Evolutionary conservation across 495 filamentous ascomycete species (phyloP).

Genomic region (Penicillium atrosanguineum): DNA sequence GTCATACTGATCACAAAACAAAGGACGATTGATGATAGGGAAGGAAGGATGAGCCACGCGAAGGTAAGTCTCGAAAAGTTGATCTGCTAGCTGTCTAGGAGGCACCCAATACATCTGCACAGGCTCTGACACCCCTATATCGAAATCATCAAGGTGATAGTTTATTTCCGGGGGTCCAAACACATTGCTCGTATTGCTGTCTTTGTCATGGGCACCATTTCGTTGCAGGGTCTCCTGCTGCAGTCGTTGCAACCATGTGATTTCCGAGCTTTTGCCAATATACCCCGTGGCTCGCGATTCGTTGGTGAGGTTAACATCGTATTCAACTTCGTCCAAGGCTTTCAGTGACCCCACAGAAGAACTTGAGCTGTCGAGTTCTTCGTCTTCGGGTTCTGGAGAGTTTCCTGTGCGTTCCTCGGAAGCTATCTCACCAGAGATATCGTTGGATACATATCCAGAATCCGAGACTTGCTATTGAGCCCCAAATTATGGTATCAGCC

Average conservation of each 20-base stretch:
- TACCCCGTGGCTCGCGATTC: slow-evolving; percentile 50
- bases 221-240: slow-evolving; percentile 13
- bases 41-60: slow-evolving; percentile 52
- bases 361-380: slow-evolving; percentile 16
- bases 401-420: not conserved
- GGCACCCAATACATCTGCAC: slow-evolving; percentile 53
- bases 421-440: not conserved
- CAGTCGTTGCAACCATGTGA: slow-evolving; percentile 56
- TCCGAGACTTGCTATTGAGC: not conserved
- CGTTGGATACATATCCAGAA: not conserved
- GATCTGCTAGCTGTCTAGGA: slow-evolving; percentile 44
- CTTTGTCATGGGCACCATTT: not conserved
- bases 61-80: slow-evolving; percentile 53
- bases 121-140: slow-evolving; percentile 35
- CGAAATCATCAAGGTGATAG: slow-evolving; percentile 58
- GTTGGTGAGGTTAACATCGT: slow-evolving; percentile 52
- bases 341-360: slow-evolving; percentile 56
- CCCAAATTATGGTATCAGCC: not conserved
- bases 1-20: slow-evolving; percentile 36
- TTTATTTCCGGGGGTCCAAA: slow-evolving; percentile 29
- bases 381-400: not conserved
- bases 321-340: slow-evolving; percentile 52
- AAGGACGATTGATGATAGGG: slow-evolving; percentile 52
- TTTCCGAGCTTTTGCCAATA: slow-evolving; percentile 59
- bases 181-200: slow-evolving; percentile 2